Conservation (phyloP, 495 filamentous ascomycete species). For the Thozetella sp. region DNA sequence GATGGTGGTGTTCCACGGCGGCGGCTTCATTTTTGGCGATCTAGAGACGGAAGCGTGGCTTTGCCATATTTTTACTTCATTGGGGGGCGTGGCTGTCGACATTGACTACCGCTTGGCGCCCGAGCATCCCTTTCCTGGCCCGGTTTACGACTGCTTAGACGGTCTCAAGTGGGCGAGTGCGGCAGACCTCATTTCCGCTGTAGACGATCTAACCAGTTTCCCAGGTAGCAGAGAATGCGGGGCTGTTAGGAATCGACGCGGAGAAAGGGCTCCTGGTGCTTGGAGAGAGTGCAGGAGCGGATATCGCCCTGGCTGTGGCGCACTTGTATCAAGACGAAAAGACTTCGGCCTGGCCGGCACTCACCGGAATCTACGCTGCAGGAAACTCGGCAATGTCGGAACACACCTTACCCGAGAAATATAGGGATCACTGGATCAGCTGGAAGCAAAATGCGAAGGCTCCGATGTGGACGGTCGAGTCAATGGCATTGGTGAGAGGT, state of each 20-base stretch:
- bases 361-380: conserved; percentile 42
- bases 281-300: conserved; percentile 48
- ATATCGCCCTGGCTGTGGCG: conserved; percentile 37
- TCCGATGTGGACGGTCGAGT: conserved; percentile 2
- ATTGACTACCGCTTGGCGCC: conserved; percentile 48
- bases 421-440: conserved; percentile 14
- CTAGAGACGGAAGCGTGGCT: conserved; percentile 25
- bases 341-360: conserved; percentile 20
- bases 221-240: conserved; percentile 31
- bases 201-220: neutral
- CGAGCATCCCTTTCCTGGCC: conserved; percentile 43
- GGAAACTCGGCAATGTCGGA: conserved; percentile 24
- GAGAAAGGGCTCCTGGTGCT: conserved; percentile 46
- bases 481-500: conserved; percentile 3
- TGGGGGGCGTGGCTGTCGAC: conserved; percentile 34
- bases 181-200: too few relatives aligned
- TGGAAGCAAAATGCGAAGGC: conserved; percentile 13
- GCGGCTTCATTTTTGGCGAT: conserved; percentile 41
- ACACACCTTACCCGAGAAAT: conserved; percentile 16
- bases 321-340: conserved; percentile 37
- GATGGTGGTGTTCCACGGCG: conserved; percentile 41
- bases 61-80: conserved; percentile 22
- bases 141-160: conserved; percentile 48
- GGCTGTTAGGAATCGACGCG: conserved; percentile 30
- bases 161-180: conserved; percentile 44